These are phyloP conservation scores for Spathaspora sp. DNA, from an alignment of 805 yeast genomes.

Conservation along the genomic window DNA sequence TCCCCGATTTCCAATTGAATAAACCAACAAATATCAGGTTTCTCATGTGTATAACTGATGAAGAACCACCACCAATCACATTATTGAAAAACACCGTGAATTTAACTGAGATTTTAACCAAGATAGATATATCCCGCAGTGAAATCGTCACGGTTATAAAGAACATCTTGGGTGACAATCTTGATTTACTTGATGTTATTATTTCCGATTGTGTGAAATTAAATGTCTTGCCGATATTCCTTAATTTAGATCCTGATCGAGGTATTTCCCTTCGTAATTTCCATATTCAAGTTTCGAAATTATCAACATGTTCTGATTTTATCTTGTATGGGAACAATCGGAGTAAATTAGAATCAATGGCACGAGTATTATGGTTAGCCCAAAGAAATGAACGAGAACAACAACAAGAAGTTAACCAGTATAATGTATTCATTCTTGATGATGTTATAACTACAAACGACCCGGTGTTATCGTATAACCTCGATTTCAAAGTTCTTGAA, in stretches of 20 bases:
- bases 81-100: constrained; percentile 51
- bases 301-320: constrained; percentile 70
- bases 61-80: not conserved
- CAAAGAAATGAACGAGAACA: constrained; percentile 21
- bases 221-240: constrained; percentile 49
- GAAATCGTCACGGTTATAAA: constrained; percentile 21
- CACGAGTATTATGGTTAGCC: constrained; percentile 35
- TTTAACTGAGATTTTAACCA: constrained; percentile 50
- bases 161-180: constrained; percentile 7
- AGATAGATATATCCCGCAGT: constrained; percentile 40
- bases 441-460: not conserved
- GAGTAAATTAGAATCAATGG: constrained; percentile 15
- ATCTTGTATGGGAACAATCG: constrained; percentile 64
- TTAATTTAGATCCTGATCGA: constrained; percentile 59
- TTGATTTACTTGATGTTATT: constrained; percentile 16
- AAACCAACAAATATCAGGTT: constrained; percentile 32
- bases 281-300: constrained; percentile 79
- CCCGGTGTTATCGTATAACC: constrained; percentile 46
- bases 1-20: constrained; percentile 9
- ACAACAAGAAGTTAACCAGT: constrained; percentile 3
- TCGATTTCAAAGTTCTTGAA: constrained; percentile 67
- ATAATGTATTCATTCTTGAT: constrained; percentile 10
- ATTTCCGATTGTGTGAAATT: constrained; percentile 42
- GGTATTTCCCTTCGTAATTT: constrained; percentile 82
- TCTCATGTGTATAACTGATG: constrained; percentile 31